Evolutionary conservation across 176 grass and related monocot species (phyloP), one percentile per base, ranked within the genome.

Genomic region (Aegilops umbellulata): DNA sequence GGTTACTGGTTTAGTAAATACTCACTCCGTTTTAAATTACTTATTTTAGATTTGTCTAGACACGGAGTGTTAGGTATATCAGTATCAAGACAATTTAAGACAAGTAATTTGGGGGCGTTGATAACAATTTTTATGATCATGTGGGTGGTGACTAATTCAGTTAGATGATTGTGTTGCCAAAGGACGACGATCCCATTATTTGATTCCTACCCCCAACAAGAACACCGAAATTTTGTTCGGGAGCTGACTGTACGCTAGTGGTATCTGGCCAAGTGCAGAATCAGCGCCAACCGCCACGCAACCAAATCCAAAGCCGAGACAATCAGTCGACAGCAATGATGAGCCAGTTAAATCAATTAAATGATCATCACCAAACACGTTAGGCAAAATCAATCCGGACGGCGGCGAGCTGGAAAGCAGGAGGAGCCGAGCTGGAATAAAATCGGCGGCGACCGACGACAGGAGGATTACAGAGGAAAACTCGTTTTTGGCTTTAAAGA

Each of bases 391-490:
- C 27, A 60, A 38, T 19, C n/a, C n/a, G 30, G 53, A 11, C 36
- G 60, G 78, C 60, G 22, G 60, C 73, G 73, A 85, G 83, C 74
- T 85, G 74, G 74, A 85, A 85, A 85, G 74, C 30, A 55, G 17
- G 73, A 76, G 25, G 13, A 35, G 15, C 29, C 29, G 25, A 53
- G 62, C 42, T 65, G 19, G 73, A 27, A 24, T 13, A 36, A 80
- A 65, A 13, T 19, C 6, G 69, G 5, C 35, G 12, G 69, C n/a
- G 69, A 15, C 36, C 17, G 35, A 42, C 24, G 69, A 42, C 24
- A 75, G 71, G 42, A 44, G 15, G 72, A 27, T 75, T 75, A 47
- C 73, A 53, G 73, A 51, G 3, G 4, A 15, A 53, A 74, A 74
- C 11, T 7, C 23, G 4, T 11, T 38, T 38, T 7, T 11, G 32